Evolutionary conservation across 2,329 filamentous ascomycete species (phyloP).

Genomic region (Penicillium hordei): DNA sequence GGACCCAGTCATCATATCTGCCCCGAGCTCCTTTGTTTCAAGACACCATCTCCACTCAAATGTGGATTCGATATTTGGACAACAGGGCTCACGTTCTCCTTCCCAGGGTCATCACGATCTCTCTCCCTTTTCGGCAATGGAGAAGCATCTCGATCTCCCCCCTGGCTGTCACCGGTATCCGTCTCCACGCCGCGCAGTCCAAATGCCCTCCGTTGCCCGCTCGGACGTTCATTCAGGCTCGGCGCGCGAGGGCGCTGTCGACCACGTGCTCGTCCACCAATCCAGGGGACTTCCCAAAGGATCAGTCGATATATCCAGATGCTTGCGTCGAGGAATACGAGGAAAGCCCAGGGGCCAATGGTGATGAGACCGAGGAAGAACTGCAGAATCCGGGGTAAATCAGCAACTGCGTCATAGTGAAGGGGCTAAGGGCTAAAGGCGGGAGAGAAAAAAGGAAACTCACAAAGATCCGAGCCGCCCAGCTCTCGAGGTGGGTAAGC

Average conservation of each 20-base stretch:
- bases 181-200: slow-evolving; percentile 27
- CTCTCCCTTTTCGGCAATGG: neutral
- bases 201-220: slow-evolving; percentile 42
- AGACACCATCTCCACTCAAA: slow-evolving; percentile 8
- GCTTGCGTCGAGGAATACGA: slow-evolving; percentile 63
- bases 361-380: slow-evolving; percentile 60
- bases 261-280: slow-evolving; percentile 62
- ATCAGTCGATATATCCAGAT: slow-evolving; percentile 61
- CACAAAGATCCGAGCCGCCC: slow-evolving; percentile 64
- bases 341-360: slow-evolving; percentile 62
- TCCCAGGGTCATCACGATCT: neutral
- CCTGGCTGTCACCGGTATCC: slow-evolving; percentile 14
- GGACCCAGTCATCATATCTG: slow-evolving; percentile 10
- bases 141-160: neutral
- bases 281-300: slow-evolving; percentile 58
- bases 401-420: slow-evolving; percentile 4
- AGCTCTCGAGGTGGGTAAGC: slow-evolving; percentile 59
- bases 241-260: slow-evolving; percentile 61
- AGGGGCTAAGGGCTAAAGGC: neutral
- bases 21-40: slow-evolving; percentile 15
- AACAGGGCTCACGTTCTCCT: slow-evolving; percentile 15
- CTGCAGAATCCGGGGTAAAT: slow-evolving; percentile 38
- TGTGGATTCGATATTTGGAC: neutral
- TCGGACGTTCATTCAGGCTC: slow-evolving; percentile 59
- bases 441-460: slow-evolving; percentile 28